phyloP scores from a whole-genome alignment of 371 early-diverging fungal genomes.

The Apophysomyces variabilis region DNA sequence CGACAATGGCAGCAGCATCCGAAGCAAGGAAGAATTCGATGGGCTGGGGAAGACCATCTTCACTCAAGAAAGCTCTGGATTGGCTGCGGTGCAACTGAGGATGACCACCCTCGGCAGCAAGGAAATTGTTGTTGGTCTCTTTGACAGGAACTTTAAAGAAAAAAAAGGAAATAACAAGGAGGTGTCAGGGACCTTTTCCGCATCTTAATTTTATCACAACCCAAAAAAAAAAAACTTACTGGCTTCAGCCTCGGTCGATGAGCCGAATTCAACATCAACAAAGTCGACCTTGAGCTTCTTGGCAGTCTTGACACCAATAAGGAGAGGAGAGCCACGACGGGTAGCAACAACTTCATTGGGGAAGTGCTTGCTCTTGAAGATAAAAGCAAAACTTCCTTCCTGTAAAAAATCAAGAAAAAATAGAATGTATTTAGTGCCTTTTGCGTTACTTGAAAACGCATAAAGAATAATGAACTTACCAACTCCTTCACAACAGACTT shows the following conservation, averaged over 20 bases:
- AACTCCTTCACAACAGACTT: slow-evolving; percentile 95
- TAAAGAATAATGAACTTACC: slow-evolving; percentile 37
- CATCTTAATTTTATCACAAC: neutral
- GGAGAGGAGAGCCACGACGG: slow-evolving; percentile 95
- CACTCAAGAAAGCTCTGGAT: slow-evolving; percentile 90
- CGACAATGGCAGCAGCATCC: slow-evolving; percentile 96
- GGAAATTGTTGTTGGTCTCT: slow-evolving; percentile 34
- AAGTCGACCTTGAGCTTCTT: slow-evolving; percentile 94
- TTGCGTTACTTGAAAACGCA: neutral
- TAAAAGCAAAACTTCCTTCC: slow-evolving; percentile 98
- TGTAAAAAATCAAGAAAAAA: slow-evolving; percentile 24
- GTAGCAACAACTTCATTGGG: slow-evolving; percentile 95
- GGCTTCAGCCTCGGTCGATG: slow-evolving; percentile 22
- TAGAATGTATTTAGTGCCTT: neutral
- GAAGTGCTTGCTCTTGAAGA: slow-evolving; percentile 90
- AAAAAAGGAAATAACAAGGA: neutral
- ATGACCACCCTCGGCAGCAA: slow-evolving; percentile 42
- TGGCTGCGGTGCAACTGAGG: slow-evolving; percentile 81
- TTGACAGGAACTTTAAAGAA: slow-evolving; percentile 22
- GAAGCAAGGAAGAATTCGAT: slow-evolving; percentile 98
- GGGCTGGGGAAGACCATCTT: slow-evolving; percentile 89
- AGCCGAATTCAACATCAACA: slow-evolving; percentile 75
- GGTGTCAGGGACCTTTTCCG: slow-evolving; percentile 1
- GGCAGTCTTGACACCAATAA: slow-evolving; percentile 95
- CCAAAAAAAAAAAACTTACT: slow-evolving; percentile 9